Evolutionary conservation across 805 yeast species (phyloP).

Genomic region (Metschnikowia cerradonensis): DNA sequence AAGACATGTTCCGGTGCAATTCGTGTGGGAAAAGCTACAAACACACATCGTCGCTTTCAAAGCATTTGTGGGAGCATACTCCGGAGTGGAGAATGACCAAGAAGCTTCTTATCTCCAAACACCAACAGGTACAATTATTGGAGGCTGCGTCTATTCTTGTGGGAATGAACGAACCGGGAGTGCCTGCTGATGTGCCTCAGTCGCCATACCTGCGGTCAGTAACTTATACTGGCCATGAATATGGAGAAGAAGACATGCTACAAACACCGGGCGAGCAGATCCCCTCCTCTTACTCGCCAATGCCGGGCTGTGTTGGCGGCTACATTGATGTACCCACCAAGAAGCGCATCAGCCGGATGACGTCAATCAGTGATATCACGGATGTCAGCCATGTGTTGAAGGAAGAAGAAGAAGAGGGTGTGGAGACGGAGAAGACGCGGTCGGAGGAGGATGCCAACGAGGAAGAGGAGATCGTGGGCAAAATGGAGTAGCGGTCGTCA

Average conservation of each 20-base stretch:
- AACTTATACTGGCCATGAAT: constrained; percentile 4
- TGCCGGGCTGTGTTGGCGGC: constrained; percentile 21
- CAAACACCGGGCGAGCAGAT: constrained; percentile 40
- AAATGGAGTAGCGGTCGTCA: constrained; percentile 10
- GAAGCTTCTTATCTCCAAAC: constrained; percentile 75
- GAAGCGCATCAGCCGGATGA: constrained; percentile 5
- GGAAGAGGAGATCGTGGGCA: constrained; percentile 18
- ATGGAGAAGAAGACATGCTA: constrained; percentile 30
- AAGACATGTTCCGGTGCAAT: constrained; percentile 82
- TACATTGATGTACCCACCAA: constrained; percentile 19
- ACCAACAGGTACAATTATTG: constrained; percentile 79
- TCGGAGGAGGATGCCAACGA: constrained; percentile 8
- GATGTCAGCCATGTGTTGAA: constrained; percentile 2
- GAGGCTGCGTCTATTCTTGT: constrained; percentile 78
- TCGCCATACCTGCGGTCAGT: constrained; percentile 26
- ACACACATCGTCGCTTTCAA: constrained; percentile 82
- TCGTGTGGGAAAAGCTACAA: constrained; percentile 91
- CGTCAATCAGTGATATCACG: constrained; percentile 5
- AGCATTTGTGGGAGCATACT: constrained; percentile 90
- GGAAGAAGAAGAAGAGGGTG: constrained; percentile 12
- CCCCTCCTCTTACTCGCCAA: constrained; percentile 17
- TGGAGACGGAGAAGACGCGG: not conserved
- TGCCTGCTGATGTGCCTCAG: constrained; percentile 2
- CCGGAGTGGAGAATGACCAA: constrained; percentile 91
- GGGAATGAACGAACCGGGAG: constrained; percentile 54